Percentiles rank a stretch among this genome's conserved stretches.
phyloP scores from a whole-genome alignment of 371 early-diverging fungal genomes.

The Mortierella sp. region DNA sequence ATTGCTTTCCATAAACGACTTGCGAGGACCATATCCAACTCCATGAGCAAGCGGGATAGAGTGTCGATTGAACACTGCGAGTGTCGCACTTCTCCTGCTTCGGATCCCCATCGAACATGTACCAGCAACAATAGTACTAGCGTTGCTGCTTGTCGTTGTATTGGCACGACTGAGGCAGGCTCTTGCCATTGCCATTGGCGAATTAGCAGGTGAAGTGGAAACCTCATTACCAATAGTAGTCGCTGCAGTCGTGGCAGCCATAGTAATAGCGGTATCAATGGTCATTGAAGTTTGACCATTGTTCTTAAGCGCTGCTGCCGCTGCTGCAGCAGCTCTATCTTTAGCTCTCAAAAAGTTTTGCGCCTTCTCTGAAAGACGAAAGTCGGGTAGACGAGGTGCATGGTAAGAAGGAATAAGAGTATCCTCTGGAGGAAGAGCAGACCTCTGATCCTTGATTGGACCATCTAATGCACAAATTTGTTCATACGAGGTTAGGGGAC shows the following conservation, averaged over 20 bases:
- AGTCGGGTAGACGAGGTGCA: slow-evolving; percentile 35
- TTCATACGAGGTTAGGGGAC: not conserved
- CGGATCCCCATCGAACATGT: not conserved
- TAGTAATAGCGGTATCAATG: not conserved
- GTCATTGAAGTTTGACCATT: not conserved
- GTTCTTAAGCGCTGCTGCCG: slow-evolving; percentile 8
- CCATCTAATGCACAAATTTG: slow-evolving; percentile 16
- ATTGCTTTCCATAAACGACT: slow-evolving; percentile 3
- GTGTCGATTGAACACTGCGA: slow-evolving; percentile 3
- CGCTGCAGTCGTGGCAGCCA: not conserved
- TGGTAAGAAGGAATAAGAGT: slow-evolving; percentile 52
- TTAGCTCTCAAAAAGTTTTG: slow-evolving; percentile 36
- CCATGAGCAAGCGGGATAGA: slow-evolving; percentile 11
- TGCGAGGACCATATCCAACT: slow-evolving; percentile 21
- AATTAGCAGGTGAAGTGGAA: not conserved
- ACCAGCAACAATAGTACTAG: not conserved
- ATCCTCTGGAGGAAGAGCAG: slow-evolving; percentile 47
- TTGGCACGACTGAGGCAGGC: not conserved
- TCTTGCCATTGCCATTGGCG: not conserved
- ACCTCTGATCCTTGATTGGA: slow-evolving; percentile 33
- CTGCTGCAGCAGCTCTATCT: slow-evolving; percentile 9
- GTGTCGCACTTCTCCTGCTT: not conserved
- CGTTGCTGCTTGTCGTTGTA: not conserved
- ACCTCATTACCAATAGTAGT: not conserved
- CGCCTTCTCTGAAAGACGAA: slow-evolving; percentile 23